phyloP scores from a whole-genome alignment of 2,329 filamentous ascomycete genomes.

The Cladosporium sp. region DNA sequence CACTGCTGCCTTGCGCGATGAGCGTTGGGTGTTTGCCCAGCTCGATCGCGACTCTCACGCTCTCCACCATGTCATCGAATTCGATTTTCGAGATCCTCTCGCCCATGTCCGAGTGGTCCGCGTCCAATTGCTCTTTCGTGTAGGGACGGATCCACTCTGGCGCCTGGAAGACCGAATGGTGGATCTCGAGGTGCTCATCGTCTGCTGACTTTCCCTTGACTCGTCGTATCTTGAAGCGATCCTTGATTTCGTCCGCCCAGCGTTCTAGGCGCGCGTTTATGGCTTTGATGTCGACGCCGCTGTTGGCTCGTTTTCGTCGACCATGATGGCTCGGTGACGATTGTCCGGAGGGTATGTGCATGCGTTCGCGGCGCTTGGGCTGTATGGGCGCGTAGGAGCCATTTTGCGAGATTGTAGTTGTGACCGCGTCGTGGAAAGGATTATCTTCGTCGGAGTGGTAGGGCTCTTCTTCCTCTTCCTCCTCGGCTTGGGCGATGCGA shows the following conservation, averaged over 20 bases:
- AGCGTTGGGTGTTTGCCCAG: constrained; percentile 90
- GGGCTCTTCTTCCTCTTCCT: constrained; percentile 48
- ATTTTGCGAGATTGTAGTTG: constrained; percentile 11
- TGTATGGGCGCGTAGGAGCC: constrained; percentile 49
- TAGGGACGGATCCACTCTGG: constrained; percentile 83
- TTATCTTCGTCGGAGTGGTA: constrained; percentile 46
- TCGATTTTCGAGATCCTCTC: constrained; percentile 74
- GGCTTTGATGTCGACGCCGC: constrained; percentile 94
- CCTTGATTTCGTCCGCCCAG: constrained; percentile 97
- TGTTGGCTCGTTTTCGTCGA: constrained; percentile 68
- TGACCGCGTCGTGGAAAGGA: constrained; percentile 30
- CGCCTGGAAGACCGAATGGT: constrained; percentile 94
- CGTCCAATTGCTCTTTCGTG: constrained; percentile 72
- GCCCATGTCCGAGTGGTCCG: constrained; percentile 44
- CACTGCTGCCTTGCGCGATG: constrained; percentile 96
- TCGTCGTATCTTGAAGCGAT: constrained; percentile 87
- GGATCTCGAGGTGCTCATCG: constrained; percentile 89
- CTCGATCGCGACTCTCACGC: constrained; percentile 85
- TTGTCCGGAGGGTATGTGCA: constrained; percentile 42
- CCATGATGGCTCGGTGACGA: constrained; percentile 38
- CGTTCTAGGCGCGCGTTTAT: constrained; percentile 94
- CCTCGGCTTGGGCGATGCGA: constrained; percentile 55
- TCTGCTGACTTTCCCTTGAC: constrained; percentile 73
- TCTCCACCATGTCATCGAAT: constrained; percentile 87
- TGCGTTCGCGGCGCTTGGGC: constrained; percentile 45